These are phyloP conservation scores for Sodiomyces alkalinus DNA, from an alignment of 2,329 filamentous ascomycete species.

Conservation along the genomic window DNA sequence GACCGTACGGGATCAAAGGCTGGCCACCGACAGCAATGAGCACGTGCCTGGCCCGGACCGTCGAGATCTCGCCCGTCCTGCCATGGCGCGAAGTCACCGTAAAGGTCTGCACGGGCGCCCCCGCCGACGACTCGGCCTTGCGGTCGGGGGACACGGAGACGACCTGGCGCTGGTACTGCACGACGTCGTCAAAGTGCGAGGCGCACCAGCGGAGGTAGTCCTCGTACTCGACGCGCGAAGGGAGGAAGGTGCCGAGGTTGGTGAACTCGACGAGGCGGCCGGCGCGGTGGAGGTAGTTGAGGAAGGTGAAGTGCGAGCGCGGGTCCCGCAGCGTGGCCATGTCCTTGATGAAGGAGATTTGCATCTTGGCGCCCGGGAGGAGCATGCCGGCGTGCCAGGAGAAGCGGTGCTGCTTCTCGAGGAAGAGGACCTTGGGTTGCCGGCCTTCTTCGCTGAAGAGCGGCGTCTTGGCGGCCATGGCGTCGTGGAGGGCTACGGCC, in stretches of 20 bases:
- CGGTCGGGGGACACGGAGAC: conserved; percentile 45
- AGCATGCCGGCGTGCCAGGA: conserved; percentile 95
- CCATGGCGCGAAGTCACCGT: conserved; percentile 49
- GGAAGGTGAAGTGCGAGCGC: conserved; percentile 80
- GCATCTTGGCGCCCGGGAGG: conserved; percentile 85
- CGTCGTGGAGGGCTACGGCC: conserved; percentile 76
- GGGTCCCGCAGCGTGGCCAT: conserved; percentile 81
- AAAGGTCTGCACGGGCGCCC: conserved; percentile 46
- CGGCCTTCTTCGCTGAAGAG: conserved; percentile 14
- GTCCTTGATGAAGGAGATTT: conserved; percentile 96
- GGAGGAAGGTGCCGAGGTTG: conserved; percentile 79
- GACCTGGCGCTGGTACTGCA: conserved; percentile 68
- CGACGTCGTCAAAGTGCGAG: conserved; percentile 55
- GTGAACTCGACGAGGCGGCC: conserved; percentile 77
- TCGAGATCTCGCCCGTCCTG: conserved; percentile 36
- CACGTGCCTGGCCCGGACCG: conserved; percentile 49
- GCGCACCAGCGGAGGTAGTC: conserved; percentile 94
- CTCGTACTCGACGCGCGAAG: conserved; percentile 77
- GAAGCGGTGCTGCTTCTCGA: conserved; percentile 74
- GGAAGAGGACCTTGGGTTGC: conserved; percentile 61
- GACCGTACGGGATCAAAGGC: conserved; percentile 53
- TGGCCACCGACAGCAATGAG: conserved; percentile 42
- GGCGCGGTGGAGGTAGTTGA: conserved; percentile 82
- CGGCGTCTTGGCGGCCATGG: conserved; percentile 29
- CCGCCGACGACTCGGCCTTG: conserved; percentile 20